Evolutionary conservation across 2,329 filamentous ascomycete genomes (phyloP), one percentile per base, ranked within the genome.

Genomic region (Diaporthe sp.): DNA sequence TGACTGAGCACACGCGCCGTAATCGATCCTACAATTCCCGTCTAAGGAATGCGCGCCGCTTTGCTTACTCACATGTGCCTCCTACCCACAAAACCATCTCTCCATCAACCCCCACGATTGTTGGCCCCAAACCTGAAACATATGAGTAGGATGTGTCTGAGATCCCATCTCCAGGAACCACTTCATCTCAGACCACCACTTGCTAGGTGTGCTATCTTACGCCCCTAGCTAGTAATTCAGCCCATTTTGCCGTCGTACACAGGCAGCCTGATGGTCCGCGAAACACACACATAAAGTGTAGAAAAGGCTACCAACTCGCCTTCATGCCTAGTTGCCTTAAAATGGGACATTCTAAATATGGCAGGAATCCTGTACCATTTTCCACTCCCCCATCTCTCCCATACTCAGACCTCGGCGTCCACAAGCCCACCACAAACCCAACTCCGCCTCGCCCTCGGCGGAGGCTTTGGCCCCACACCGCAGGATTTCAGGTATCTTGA

Each of bases 391-490:
- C 46, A 53, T 28, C 34, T 37, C 17, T 17, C 62, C 46, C 31
- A 28, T 13, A 53, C 46, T 39, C 22, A 12, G 7, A 39, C 62
- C 31, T 51, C 62, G 62, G 62, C 46, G 62, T 68, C 46, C 46
- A 68, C 46, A 37, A 68, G 46, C 34, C 62, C 62, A 53, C 46
- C 46, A 68, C 46, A 37, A 68, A 31, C 34, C 62, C 62, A 53
- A 17, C 46, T 53, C 22, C 22, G 62, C 46, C 44, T 39, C 15
- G 46, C 31, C 5, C 31, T 17, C 60, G 25, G 62, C 8, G 9
- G 31, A 39, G 62, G 62, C 46, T 39, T 25, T 68, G 61, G 13
- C 25, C 25, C 61, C 31, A 34, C 31, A 51, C 62, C 31, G 22
- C 62, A 68, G 31, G 12, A 67, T n/a, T 4, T 37, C 44, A 51